These are phyloP conservation scores for Entrophospora sp. DNA, from an alignment of 192 early-diverging fungal genomes.

Conservation along the genomic window DNA sequence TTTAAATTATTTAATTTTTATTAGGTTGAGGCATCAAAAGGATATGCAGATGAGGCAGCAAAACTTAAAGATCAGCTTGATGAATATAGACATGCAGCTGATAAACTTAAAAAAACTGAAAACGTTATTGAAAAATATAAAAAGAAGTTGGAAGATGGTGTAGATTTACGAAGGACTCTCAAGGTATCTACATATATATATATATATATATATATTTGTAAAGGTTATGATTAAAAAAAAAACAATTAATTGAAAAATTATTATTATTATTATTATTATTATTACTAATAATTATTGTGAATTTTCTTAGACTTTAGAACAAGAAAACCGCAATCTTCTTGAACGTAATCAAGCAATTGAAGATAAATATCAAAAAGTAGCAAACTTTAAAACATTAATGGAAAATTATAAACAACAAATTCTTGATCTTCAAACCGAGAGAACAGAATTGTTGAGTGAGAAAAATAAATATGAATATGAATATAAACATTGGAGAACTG, in stretches of 20 bases:
- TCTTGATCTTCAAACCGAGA: slow-evolving; percentile 61
- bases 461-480: slow-evolving; percentile 68
- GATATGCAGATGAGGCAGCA: slow-evolving; percentile 60
- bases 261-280: not conserved
- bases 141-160: slow-evolving; percentile 85
- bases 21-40: slow-evolving; percentile 43
- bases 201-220: not conserved
- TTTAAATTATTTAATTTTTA: not conserved
- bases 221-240: not conserved
- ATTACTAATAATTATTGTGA: not conserved
- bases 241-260: not conserved
- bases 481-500: slow-evolving; percentile 46
- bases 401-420: slow-evolving; percentile 85
- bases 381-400: slow-evolving; percentile 70
- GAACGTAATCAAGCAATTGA: slow-evolving; percentile 71
- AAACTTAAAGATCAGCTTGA: slow-evolving; percentile 84
- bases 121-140: slow-evolving; percentile 95
- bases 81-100: slow-evolving; percentile 84
- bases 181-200: slow-evolving; percentile 31
- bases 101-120: slow-evolving; percentile 87
- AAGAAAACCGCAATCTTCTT: slow-evolving; percentile 59
- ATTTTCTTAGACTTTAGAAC: slow-evolving; percentile 48
- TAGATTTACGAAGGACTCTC: slow-evolving; percentile 70
- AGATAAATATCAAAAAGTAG: slow-evolving; percentile 80
- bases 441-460: slow-evolving; percentile 55